These are phyloP conservation scores for Heterobasidion parviporum DNA, from an alignment of 1,284 basidiomycete species.

Conservation along the genomic window DNA sequence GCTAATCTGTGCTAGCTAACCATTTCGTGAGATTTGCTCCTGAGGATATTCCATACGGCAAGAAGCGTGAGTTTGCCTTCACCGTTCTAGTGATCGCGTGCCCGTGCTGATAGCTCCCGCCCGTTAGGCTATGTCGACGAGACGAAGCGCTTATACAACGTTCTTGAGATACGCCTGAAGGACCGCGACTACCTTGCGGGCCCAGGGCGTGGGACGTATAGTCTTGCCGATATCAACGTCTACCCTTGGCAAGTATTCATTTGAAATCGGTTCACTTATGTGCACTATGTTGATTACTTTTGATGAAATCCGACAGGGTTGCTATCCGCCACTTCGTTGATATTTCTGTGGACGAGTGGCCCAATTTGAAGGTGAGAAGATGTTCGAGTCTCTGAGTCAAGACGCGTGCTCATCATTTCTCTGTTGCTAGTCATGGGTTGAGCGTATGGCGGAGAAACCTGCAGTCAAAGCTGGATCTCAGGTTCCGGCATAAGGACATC, in stretches of 20 bases:
- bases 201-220: slow-evolving; percentile 54
- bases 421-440: slow-evolving; percentile 28
- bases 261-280: slow-evolving; percentile 12
- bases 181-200: slow-evolving; percentile 67
- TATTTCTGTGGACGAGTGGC: slow-evolving; percentile 30
- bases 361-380: slow-evolving; percentile 33
- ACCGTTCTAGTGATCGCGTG: background rate
- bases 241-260: slow-evolving; percentile 36
- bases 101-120: background rate
- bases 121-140: slow-evolving; percentile 61
- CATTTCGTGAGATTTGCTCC: slow-evolving; percentile 51
- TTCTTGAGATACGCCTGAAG: slow-evolving; percentile 63
- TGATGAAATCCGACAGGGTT: background rate
- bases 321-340: background rate
- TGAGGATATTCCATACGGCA: slow-evolving; percentile 60
- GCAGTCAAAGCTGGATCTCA: slow-evolving; percentile 29
- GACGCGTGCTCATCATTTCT: background rate
- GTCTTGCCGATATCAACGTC: slow-evolving; percentile 58
- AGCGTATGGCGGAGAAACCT: slow-evolving; percentile 30
- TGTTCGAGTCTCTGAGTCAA: background rate
- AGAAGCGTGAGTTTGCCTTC: slow-evolving; percentile 35
- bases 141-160: slow-evolving; percentile 70
- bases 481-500: background rate
- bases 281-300: background rate
- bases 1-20: slow-evolving; percentile 26